Conservation (phyloP, 768 basidiomycete species). For the Suillus tomentosus region DNA sequence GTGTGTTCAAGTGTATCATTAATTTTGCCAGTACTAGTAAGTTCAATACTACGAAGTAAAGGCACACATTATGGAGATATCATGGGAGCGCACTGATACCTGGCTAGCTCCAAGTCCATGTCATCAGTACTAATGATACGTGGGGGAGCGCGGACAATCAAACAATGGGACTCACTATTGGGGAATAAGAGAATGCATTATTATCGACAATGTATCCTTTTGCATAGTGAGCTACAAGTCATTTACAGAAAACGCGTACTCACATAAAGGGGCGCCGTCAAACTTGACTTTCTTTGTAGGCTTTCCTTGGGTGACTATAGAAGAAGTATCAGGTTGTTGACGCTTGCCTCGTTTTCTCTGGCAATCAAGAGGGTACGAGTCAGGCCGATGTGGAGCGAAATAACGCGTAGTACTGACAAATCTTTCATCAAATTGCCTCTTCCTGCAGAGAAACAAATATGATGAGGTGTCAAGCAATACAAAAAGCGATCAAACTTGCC, state of each 20-base stretch:
- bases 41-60: neutral
- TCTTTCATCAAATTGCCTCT: slow-evolving; percentile 59
- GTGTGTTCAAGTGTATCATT: neutral
- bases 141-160: neutral
- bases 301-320: slow-evolving; percentile 28
- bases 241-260: slow-evolving; percentile 17
- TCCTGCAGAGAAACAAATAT: slow-evolving; percentile 39
- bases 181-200: neutral
- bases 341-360: slow-evolving; percentile 66
- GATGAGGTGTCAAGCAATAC: neutral
- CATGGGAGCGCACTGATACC: neutral
- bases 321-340: slow-evolving; percentile 41
- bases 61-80: slow-evolving; percentile 1
- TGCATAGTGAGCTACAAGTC: slow-evolving; percentile 38
- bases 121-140: neutral
- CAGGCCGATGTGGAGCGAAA: neutral
- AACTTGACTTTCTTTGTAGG: slow-evolving; percentile 44
- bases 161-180: neutral
- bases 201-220: slow-evolving; percentile 26
- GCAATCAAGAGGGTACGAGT: neutral
- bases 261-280: slow-evolving; percentile 34
- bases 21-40: neutral
- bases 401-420: slow-evolving; percentile 46
- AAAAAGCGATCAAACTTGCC: slow-evolving; percentile 36
- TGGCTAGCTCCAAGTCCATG: neutral